phyloP scores from a whole-genome alignment of 176 grass and related monocot genomes.

The Carex cristatella region DNA sequence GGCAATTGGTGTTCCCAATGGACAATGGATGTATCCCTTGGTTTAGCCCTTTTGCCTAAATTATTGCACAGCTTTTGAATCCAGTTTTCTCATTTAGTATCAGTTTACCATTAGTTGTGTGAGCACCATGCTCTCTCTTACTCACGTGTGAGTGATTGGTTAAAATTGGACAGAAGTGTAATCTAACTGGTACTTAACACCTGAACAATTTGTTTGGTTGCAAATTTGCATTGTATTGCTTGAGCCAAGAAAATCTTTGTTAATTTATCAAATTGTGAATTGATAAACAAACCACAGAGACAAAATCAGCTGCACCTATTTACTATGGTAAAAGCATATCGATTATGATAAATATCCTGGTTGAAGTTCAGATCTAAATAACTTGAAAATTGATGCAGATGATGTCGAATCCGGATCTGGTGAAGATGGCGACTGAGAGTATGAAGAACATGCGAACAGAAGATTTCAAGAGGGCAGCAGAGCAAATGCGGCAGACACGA shows the following conservation, averaged over 20 bases:
- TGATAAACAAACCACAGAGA: background rate
- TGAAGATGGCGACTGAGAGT: conserved; percentile 76
- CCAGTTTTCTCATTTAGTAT: background rate
- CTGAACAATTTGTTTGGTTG: background rate
- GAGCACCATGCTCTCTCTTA: background rate
- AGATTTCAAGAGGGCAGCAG: conserved; percentile 71
- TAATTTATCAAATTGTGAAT: background rate
- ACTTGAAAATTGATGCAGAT: conserved; percentile 40
- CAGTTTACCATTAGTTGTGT: background rate
- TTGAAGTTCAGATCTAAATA: background rate
- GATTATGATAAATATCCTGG: background rate
- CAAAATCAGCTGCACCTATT: background rate
- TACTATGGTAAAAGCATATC: background rate
- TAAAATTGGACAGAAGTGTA: background rate
- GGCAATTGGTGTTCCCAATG: background rate
- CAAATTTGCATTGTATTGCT: background rate
- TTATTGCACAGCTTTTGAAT: background rate
- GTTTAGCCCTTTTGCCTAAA: background rate
- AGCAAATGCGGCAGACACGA: conserved; percentile 64
- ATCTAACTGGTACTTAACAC: background rate
- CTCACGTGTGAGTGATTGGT: background rate
- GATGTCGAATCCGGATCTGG: conserved; percentile 82
- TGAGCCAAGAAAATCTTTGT: background rate
- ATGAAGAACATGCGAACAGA: conserved; percentile 90
- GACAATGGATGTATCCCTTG: background rate